Evolutionary conservation across 208 protist genomes (phyloP), one percentile per base, ranked within the genome.

Genomic region (Leishmania major): DNA sequence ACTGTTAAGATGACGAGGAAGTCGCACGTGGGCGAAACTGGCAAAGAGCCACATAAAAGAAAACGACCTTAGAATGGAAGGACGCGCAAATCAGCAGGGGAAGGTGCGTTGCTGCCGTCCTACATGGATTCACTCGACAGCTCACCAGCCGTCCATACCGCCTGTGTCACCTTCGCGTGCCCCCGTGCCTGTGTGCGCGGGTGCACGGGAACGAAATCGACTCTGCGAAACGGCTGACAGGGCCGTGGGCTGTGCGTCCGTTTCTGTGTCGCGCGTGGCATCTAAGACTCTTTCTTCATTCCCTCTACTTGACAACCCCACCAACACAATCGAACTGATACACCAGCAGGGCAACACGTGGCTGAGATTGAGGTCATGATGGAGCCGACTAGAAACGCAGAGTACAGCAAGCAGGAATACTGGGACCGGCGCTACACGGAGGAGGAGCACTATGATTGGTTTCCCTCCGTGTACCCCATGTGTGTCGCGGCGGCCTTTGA

Each of bases 381-480:
- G 78, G 53, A 83, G 60, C 79, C 78, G 0, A 47, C 75, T n/a
- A 80, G 84, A 73, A 95, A 96, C 75, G 87, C 82, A 53, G 89
- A 91, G 35, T 97, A 97, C 85, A 86, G 82, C 83, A 91, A 89
- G 43, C 88, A 88, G 82, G 82, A 78, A 49, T 97, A 97, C 87
- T 97, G 94, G 93, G 89, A 95, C 45, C 7, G 70, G 37, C 90
- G 94, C 31, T 97, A 96, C 80, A 87, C 73, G 17, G 73, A 71
- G 40, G 93, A 97, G 87, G 88, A 87, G 57, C 83, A 93, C 53
- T 96, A 96, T 80, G 89, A 97, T 74, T 97, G 94, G 94, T 97
- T 97, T 66, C 79, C 89, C 1, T 94, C 94, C 10, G 88, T 97
- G 40, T 95, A 96, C 73, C 43, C 79, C 10, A 81, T 79, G 19